These are phyloP conservation scores for Starmerella floris DNA, from an alignment of 805 yeast genomes.

Conservation along the genomic window DNA sequence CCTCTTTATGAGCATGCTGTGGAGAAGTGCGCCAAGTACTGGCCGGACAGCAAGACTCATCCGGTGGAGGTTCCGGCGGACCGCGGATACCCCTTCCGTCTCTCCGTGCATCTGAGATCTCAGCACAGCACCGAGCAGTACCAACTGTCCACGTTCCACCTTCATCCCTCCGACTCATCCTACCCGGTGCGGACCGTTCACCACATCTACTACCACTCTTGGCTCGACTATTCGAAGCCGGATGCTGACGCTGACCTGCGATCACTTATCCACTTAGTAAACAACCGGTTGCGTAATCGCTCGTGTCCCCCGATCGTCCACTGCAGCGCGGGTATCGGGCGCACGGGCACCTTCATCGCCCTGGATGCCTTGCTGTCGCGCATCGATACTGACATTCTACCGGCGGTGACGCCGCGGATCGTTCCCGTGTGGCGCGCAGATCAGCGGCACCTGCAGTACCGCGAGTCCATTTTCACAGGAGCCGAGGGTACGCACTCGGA, in stretches of 20 bases:
- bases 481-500: conserved; percentile 3
- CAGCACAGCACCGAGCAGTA: conserved; percentile 19
- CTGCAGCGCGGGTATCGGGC: conserved; percentile 95
- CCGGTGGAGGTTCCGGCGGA: conserved; percentile 10
- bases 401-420: conserved; percentile 11
- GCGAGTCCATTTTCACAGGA: conserved; percentile 18
- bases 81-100: conserved; percentile 19
- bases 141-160: conserved; percentile 17
- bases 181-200: conserved; percentile 23
- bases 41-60: conserved; percentile 37
- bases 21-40: conserved; percentile 71
- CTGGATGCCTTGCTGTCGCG: conserved; percentile 38
- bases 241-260: conserved; percentile 31
- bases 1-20: conserved; percentile 63
- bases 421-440: conserved; percentile 20
- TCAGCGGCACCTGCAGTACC: conserved; percentile 9
- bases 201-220: conserved; percentile 63
- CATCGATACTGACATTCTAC: conserved; percentile 19
- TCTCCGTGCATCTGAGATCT: conserved; percentile 14
- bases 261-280: conserved; percentile 44
- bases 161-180: conserved; percentile 15
- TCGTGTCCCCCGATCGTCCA: conserved; percentile 58
- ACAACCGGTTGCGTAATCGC: conserved; percentile 31
- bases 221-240: conserved; percentile 75
- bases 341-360: conserved; percentile 82